Conservation (phyloP, 495 filamentous ascomycete genomes). For the Tuber melanosporum region DNA sequence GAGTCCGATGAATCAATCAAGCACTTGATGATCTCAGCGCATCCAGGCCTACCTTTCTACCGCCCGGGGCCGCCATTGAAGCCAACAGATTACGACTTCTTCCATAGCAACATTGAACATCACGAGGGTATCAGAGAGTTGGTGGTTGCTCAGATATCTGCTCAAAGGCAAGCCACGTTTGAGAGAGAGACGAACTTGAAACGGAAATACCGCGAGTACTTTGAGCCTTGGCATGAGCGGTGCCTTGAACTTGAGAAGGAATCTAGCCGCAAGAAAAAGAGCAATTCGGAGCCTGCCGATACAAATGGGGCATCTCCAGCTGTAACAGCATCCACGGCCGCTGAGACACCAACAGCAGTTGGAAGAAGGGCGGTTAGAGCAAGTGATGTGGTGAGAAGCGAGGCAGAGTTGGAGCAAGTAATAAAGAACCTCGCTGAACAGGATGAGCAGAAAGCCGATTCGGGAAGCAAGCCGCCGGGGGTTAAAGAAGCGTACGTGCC, state of each 20-base stretch:
- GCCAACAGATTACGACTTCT: slow-evolving; percentile 36
- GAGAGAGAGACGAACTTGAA: slow-evolving; percentile 34
- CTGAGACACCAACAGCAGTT: slow-evolving; percentile 22
- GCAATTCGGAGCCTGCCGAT: slow-evolving; percentile 35
- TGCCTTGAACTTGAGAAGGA: slow-evolving; percentile 40
- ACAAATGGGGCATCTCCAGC: slow-evolving; percentile 30
- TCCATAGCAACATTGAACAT: slow-evolving; percentile 28
- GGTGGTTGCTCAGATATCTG: slow-evolving; percentile 37
- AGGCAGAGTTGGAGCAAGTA: slow-evolving; percentile 42
- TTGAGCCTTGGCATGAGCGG: slow-evolving; percentile 29
- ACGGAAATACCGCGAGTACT: slow-evolving; percentile 36
- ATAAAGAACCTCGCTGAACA: slow-evolving; percentile 36
- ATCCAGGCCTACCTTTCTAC: slow-evolving; percentile 34
- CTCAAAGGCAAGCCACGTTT: slow-evolving; percentile 28
- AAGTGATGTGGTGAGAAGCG: slow-evolving; percentile 41
- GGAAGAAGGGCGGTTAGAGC: slow-evolving; percentile 36
- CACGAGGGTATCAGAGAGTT: slow-evolving; percentile 34
- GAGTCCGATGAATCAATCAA: slow-evolving; percentile 28
- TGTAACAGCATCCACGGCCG: slow-evolving; percentile 19
- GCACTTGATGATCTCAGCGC: slow-evolving; percentile 8
- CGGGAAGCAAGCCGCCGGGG: slow-evolving; percentile 65
- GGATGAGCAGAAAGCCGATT: slow-evolving; percentile 42
- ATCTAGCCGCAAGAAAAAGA: slow-evolving; percentile 39
- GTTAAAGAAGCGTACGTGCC: slow-evolving; percentile 82
- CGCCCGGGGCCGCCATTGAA: slow-evolving; percentile 31